Base-by-base conservation (phyloP, 2,329 filamentous ascomycete genomes). In the Microdochium paspali region DNA sequence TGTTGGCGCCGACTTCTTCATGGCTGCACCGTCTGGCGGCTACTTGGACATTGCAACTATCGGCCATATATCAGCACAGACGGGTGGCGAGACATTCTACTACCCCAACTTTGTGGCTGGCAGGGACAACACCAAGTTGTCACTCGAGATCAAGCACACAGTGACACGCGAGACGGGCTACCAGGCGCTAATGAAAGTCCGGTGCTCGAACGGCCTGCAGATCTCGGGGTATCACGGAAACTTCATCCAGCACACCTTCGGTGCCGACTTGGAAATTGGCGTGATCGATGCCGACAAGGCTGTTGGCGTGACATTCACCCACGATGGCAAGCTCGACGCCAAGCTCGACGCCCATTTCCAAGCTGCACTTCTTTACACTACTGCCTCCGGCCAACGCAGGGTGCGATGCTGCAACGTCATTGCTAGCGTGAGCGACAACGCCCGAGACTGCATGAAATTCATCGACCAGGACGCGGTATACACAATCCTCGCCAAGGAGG, bases 311-410 rank as follows among this genome's bases (percentile, higher is more conserved):
- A 84, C 89, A 44, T 98, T 98, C 64, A 87, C 80, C 57, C 95
- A 98, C 65, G 93, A 98, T 61, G 93, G 93, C 50, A 97, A 97
- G 68, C 79, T 98, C n/a, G 93, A 98, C 66, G 74, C 89, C 4
- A 96, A 96, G 67, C 77, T 97, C 21, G 93, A 98, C 65, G 91
- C 91, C 7, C 93, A 98, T 68, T 98, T 98, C 76, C 93, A 98
- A 64, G 89, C 87, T 21, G 93, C 93, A 2, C 72, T 98, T 2
- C 77, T 98, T 2, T 98, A 98, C 68, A 98, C 93, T 1, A 94
- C 91, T 4, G 87, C 90, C 3, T 84, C 79, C 45, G 93, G 93
- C 3, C 83, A 98, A 66, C 83, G 93, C 44, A 79, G 93, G 47
- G 93, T 98, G 44, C 78, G 93, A 50, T 98, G 93, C 67, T 88